These are phyloP conservation scores for Diaporthe sp. DNA, from an alignment of 2,329 filamentous ascomycete species.

Conservation along the genomic window DNA sequence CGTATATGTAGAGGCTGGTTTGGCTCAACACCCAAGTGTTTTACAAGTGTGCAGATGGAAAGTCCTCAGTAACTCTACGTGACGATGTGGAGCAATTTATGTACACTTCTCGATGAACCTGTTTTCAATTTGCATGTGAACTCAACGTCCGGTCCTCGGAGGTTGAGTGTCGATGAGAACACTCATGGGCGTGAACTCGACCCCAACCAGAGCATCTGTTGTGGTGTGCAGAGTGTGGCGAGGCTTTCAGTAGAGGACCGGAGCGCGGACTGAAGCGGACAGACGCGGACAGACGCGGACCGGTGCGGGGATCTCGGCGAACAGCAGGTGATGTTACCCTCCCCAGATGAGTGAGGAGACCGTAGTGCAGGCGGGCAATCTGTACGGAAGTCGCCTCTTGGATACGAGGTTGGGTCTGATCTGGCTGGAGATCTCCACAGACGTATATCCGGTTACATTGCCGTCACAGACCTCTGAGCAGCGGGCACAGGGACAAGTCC, in stretches of 20 bases:
- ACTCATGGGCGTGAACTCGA: too few relatives aligned
- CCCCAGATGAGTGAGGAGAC: not conserved
- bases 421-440: not conserved
- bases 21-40: not conserved
- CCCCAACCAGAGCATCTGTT: not conserved
- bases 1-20: too few relatives aligned
- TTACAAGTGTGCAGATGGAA: not conserved
- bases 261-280: not conserved
- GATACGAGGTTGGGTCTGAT: not conserved
- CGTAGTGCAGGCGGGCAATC: not conserved
- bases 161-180: not conserved
- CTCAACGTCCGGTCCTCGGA: not conserved
- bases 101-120: too few relatives aligned
- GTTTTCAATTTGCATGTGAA: not conserved
- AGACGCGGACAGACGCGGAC: not conserved
- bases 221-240: not conserved
- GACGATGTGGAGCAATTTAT: not conserved
- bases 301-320: not conserved
- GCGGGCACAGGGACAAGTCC: too few relatives aligned
- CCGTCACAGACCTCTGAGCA: too few relatives aligned
- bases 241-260: not conserved
- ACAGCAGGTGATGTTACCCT: not conserved
- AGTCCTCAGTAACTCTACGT: not conserved
- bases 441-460: not conserved
- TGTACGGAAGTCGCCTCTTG: not conserved